Evolutionary conservation across 345 rosid genomes (phyloP).

Genomic region (Citrus mangshanensis): DNA sequence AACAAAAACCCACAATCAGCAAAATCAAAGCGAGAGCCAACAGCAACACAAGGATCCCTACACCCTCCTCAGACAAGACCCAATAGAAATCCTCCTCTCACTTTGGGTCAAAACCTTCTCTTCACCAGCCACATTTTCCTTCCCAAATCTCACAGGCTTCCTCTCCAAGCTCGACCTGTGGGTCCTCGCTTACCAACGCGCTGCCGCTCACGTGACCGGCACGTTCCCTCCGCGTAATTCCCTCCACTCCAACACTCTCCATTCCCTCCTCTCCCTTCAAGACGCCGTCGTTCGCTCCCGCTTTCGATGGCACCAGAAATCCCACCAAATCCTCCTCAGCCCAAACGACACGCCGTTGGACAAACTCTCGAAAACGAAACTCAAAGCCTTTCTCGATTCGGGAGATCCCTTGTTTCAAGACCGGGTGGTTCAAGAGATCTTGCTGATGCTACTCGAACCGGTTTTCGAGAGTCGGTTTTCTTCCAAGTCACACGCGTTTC

Average conservation of each 20-base stretch:
- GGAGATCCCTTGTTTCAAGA: slow-evolving; percentile 80
- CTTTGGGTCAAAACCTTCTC: slow-evolving; percentile 96
- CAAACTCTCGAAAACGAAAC: slow-evolving; percentile 58
- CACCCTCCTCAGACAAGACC: slow-evolving; percentile 78
- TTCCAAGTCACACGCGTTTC: slow-evolving; percentile 62
- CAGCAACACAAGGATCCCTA: slow-evolving; percentile 39
- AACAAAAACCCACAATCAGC: slow-evolving; percentile 1
- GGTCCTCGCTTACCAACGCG: slow-evolving; percentile 89
- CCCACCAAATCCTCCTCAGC: slow-evolving; percentile 57
- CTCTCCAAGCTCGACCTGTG: slow-evolving; percentile 88
- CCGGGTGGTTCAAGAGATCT: slow-evolving; percentile 82
- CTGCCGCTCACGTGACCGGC: slow-evolving; percentile 73
- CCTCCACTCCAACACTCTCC: slow-evolving; percentile 58
- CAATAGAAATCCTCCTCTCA: slow-evolving; percentile 68
- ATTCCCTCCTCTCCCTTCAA: slow-evolving; percentile 72
- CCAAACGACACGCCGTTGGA: slow-evolving; percentile 52
- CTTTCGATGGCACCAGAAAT: slow-evolving; percentile 77
- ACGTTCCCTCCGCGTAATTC: slow-evolving; percentile 91
- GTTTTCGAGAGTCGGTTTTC: slow-evolving; percentile 81
- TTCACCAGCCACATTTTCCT: slow-evolving; percentile 44
- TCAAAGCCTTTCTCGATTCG: slow-evolving; percentile 41
- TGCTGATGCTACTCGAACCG: slow-evolving; percentile 82
- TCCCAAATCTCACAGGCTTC: slow-evolving; percentile 78
- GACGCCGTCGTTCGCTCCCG: slow-evolving; percentile 48
- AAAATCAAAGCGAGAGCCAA: background rate